Conservation (phyloP, 768 basidiomycete species). For the Lentinula detonsa region DNA sequence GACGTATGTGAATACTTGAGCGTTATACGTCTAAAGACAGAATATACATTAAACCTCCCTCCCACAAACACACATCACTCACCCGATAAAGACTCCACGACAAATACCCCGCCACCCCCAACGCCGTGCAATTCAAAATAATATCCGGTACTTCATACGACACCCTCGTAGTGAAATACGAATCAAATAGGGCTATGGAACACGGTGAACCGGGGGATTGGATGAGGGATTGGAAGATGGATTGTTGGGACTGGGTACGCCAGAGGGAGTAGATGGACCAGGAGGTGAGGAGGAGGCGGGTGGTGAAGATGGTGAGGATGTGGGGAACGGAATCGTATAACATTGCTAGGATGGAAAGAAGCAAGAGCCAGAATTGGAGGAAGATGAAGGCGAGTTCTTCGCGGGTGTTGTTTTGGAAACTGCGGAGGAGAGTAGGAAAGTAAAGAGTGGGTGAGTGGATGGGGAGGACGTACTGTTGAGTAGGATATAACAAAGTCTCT, state of each 20-base stretch:
- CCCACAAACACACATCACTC: no score
- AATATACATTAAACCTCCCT: no score
- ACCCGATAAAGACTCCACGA: no score
- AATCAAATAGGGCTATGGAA: conserved; percentile 37
- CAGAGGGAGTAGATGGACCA: conserved; percentile 50
- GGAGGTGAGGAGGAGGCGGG: conserved; percentile 37
- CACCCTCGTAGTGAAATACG: conserved; percentile 35
- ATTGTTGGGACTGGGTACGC: conserved; percentile 31
- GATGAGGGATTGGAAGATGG: conserved; percentile 31
- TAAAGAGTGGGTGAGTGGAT: no score
- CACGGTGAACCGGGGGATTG: conserved; percentile 37
- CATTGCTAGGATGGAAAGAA: conserved; percentile 43
- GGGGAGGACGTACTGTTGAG: conserved; percentile 31
- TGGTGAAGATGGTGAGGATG: conserved; percentile 6
- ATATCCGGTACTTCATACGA: conserved; percentile 22
- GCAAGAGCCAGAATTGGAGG: conserved; percentile 50
- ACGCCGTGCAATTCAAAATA: no score
- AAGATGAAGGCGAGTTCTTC: conserved; percentile 43
- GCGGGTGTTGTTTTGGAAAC: conserved; percentile 34
- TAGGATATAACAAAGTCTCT: conserved; percentile 36
- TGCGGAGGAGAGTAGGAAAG: conserved; percentile 11
- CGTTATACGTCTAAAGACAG: no score
- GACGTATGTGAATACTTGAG: no score
- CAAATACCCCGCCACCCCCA: no score
- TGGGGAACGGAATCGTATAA: conserved; percentile 49